phyloP scores from a whole-genome alignment of 2,329 filamentous ascomycete genomes.

The Dactylellina parvicollis region DNA sequence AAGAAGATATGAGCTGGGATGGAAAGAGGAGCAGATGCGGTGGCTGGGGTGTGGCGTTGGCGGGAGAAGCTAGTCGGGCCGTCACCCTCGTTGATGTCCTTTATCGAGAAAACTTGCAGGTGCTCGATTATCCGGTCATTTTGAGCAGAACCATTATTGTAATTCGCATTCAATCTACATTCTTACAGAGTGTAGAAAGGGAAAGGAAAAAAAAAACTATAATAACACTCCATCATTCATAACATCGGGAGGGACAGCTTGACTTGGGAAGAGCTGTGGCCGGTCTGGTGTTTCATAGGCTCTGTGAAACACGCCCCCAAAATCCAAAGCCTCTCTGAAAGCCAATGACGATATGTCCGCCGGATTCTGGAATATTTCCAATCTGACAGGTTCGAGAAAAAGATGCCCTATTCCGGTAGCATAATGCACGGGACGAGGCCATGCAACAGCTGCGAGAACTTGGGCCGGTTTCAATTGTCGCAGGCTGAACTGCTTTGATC shows the following conservation, averaged over 20 bases:
- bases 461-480: conserved; percentile 21
- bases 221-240: too few relatives aligned
- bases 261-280: conserved; percentile 13
- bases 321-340: not conserved
- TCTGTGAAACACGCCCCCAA: conserved; percentile 22
- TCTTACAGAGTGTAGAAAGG: too few relatives aligned
- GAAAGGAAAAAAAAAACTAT: too few relatives aligned
- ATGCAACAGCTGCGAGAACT: not conserved
- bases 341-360: conserved; percentile 5
- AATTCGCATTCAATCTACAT: too few relatives aligned
- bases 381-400: not conserved
- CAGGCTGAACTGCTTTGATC: conserved; percentile 7
- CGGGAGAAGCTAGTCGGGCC: not conserved
- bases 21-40: not conserved
- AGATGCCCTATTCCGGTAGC: not conserved
- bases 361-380: conserved; percentile 1
- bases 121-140: too few relatives aligned
- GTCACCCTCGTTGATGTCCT: too few relatives aligned
- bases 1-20: conserved; percentile 57
- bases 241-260: not conserved
- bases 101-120: too few relatives aligned
- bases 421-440: not conserved
- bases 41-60: not conserved
- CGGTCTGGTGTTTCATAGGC: conserved; percentile 24
- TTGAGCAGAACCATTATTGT: too few relatives aligned